Base-by-base conservation (phyloP, 2,329 filamentous ascomycete species). In the Scedosporium apiospermum region DNA sequence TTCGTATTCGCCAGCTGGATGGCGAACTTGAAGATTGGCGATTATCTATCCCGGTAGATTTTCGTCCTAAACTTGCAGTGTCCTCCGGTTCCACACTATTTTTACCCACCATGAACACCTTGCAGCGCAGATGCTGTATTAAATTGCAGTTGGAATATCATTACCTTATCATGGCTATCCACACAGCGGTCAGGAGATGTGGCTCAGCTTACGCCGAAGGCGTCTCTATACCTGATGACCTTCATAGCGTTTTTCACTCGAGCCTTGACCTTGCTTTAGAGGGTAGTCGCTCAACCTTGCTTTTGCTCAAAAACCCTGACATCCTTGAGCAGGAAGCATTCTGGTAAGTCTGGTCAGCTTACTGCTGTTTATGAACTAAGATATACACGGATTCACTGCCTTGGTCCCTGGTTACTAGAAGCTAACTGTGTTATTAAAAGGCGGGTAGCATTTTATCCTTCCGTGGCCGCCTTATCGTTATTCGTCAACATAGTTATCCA, bases 1-100 rank as follows among this genome's bases (percentile, higher is more conserved):
- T 77, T 9, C 77, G 80, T 3, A 84, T 86, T 12, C 77, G 82
- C 5, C 78, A 83, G 67, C 71, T 86, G 0, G 83, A 86, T 63
- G 79, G 82, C 23, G 80, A 84, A 34, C 71, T 86, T 0, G 83
- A 86, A 57, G 69, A 69, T 12, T 86, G 83, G 83, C 75, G 83
- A 0, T 66, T 77, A 1, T 80, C 81, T 0, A 67, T 85, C 0
- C 78, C 80, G 0, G 66, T 68, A 0, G 66, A 73, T 6, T 78
- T 74, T 62, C 73, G 81, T 2, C 83, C 82, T 0, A 75, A 73
- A 0, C 69, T 85, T 7, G 78, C 79, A 0, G 75, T 79, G 6
- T 27, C 65, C 1, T 66, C 66, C 5, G 65, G 66, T 6, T 63
- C 63, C 16, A 72, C 72, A 0, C 67, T 44, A 3, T 16, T 46